A percentile compares a stretch with the other conserved stretches of the same genome.
Conservation (phyloP, 192 early-diverging fungal species). For the Gonapodya prolifera region DNA sequence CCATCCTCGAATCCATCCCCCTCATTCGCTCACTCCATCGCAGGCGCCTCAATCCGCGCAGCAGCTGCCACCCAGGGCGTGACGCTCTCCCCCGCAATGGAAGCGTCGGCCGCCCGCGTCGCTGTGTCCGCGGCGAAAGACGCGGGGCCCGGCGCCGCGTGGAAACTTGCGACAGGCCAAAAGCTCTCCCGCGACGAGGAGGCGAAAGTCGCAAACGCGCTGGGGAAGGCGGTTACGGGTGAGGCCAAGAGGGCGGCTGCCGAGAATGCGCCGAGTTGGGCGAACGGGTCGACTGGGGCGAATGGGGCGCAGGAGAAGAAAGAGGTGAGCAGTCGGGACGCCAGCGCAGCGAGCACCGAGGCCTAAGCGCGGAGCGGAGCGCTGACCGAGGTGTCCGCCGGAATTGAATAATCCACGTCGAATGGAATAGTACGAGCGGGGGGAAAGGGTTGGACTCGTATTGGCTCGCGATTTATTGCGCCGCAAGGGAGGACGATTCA, state of each 20-base stretch:
- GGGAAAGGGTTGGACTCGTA: too few species aligned
- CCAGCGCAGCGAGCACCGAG: too few species aligned
- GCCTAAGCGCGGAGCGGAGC: too few species aligned
- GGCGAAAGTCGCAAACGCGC: not conserved
- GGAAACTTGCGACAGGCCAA: not conserved
- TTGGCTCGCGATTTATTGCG: too few species aligned
- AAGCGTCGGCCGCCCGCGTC: not conserved
- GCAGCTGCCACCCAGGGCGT: not conserved
- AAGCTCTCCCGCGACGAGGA: not conserved
- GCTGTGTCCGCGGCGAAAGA: not conserved
- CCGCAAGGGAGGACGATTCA: too few species aligned
- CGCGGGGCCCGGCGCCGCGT: not conserved
- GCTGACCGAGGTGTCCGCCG: too few species aligned
- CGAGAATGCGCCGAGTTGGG: not conserved
- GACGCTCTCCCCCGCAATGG: not conserved
- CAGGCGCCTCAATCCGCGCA: not conserved
- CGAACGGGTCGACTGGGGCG: not conserved
- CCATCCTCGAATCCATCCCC: not conserved
- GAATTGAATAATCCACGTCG: too few species aligned
- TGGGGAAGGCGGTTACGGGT: not conserved
- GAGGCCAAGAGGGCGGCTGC: not conserved
- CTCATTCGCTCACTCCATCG: not conserved
- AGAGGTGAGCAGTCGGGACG: too few species aligned
- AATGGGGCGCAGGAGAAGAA: not conserved
- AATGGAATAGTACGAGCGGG: too few species aligned